Evolutionary conservation across 495 filamentous ascomycete species (phyloP), one percentile per base, ranked within the genome.

Genomic region (Articulospora tetracladia): DNA sequence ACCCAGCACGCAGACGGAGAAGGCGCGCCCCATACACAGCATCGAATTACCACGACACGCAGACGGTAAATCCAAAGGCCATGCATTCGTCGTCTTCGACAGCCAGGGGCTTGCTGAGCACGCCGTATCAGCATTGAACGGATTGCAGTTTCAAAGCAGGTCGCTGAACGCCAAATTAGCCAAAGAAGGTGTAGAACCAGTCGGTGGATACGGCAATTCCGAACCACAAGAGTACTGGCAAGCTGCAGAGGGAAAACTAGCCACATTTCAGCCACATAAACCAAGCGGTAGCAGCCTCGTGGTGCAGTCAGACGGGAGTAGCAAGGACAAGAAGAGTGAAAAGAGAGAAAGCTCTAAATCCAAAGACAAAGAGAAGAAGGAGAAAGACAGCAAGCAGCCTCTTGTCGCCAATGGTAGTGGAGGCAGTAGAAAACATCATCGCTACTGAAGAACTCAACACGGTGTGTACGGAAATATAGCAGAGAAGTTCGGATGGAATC

Each of bases 351-450:
- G 30, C 2, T 17, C 19, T 7, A 36, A 23, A 13, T 32, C 25
- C 13, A 58, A 58, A 22, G n/a, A 34, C 27, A 36, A 30, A n/a
- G 32, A 52, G 23, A 24, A 58, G 44, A 58, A 22, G 41, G 20
- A 32, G 22, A 41, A 20, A 17, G 56, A 58, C 12, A 51, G 8
- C n/a, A 24, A 22, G 11, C 30, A 32, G 13, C 30, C 30, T 6
- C 30, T 32, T 32, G 30, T 32, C 13, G 30, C 13, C 77, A 75
- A 52, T 32, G 30, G 30, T 6, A 32, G 30, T 32, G 30, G 30
- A 32, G 30, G 30, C 30, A 32, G 30, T 13, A 4, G 13, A 32
- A 32, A 32, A 4, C 30, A 13, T 32, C 30, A n/a, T n/a, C n/a
- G n/a, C n/a, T n/a, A n/a, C n/a, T n/a, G n/a, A n/a, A n/a, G n/a